Evolutionary conservation across 2,329 filamentous ascomycete species (phyloP).

Genomic region (Diaporthe destruens): DNA sequence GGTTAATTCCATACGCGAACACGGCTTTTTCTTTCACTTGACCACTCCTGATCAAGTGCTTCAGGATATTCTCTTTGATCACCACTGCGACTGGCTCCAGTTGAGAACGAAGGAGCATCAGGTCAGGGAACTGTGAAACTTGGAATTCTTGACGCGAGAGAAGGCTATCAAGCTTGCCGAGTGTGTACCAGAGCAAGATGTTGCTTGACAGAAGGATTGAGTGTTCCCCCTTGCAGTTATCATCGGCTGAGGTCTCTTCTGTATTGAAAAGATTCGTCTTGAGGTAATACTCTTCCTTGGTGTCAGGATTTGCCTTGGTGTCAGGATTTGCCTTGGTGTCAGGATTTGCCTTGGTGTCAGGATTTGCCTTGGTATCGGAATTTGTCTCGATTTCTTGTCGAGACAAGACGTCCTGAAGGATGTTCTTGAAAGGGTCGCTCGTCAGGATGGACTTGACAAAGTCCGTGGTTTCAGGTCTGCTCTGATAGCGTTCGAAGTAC

Average conservation of each 20-base stretch:
- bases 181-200: constrained; percentile 43
- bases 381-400: constrained; percentile 25
- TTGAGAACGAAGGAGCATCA: no score
- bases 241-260: constrained; percentile 44
- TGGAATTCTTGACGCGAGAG: neutral
- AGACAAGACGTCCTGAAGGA: constrained; percentile 37
- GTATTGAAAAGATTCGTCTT: constrained; percentile 40
- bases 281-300: no score
- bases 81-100: neutral
- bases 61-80: neutral
- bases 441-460: constrained; percentile 36
- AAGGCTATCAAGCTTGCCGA: constrained; percentile 28
- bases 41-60: neutral
- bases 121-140: no score
- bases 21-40: neutral
- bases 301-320: no score
- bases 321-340: no score
- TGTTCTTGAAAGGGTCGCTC: constrained; percentile 23
- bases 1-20: constrained; percentile 42
- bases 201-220: constrained; percentile 44
- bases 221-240: constrained; percentile 40
- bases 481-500: constrained; percentile 33
- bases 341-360: no score
- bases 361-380: no score
- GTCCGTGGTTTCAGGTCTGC: neutral